Evolutionary conservation across 2,329 filamentous ascomycete species (phyloP), one percentile per base, ranked within the genome.

Genomic region (Thelonectria olida): DNA sequence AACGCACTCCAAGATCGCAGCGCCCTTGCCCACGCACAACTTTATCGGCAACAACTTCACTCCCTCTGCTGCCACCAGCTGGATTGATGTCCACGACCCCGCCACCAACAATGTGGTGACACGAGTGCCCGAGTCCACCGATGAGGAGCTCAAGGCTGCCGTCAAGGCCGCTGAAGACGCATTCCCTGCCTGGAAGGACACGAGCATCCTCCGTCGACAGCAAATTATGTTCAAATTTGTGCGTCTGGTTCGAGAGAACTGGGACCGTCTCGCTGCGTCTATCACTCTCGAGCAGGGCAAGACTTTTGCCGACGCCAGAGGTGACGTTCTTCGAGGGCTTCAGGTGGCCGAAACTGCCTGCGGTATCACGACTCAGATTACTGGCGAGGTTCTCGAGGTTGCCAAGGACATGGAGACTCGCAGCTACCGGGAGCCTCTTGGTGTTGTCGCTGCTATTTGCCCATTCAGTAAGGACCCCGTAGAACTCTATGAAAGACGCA

Each of bases 41-140:
- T 93, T 93, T 77, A 74, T 93, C 65, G 84, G 93, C 80, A 93
- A 93, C 78, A 78, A 89, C 73, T 92, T 92, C 74, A 78, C 87
- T 38, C 78, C 83, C 31, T 92, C 90, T 5, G 76, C 83, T 67
- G 81, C 90, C n/a, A 84, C 85, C 42, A 80, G 89, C 78, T 91
- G 88, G 83, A 91, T 93, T 74, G 89, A 92, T 67, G 80, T 93
- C 63, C 82, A 91, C 77, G 91, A 93, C 75, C 90, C 90, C n/a
- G 90, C 91, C 36, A 93, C 90, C 64, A 92, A 92, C 81, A 90
- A 92, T 76, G 83, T 92, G 63, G 88, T 93, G 61, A 93, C 90
- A 8, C 85, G 90, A 45, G 90, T 92, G 22, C 90, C 90, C n/a
- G 89, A 92, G 78, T 90, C 58, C 20, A 63, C 64, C 1, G 84